Base-by-base conservation (phyloP, 176 grass and related monocot species). In the Tillandsia leiboldiana region DNA sequence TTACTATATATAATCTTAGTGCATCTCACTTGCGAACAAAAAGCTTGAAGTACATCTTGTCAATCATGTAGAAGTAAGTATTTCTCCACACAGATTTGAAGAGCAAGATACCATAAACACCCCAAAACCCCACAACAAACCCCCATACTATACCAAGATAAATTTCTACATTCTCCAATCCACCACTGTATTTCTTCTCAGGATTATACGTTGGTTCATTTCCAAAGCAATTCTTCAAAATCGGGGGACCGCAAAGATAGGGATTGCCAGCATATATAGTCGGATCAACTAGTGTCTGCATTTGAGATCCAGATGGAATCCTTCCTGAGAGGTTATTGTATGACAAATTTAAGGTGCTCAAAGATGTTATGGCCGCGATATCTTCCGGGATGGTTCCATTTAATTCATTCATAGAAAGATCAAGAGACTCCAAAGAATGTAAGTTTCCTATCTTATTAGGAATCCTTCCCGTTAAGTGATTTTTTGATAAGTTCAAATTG, bases 241-340 rank as follows among this genome's bases (percentile, higher is more conserved):
- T 54, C 0, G 73, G 74, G 9, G 27, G 61, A 0, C 84, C 84
- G 12, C 81, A 87, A 0, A 86, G 69, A 2, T 67, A 54, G 0
- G 0, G 0, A 7, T 91, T 91, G 9, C 81, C 74, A 10, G 12
- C 20, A 10, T 87, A 91, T 11, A 78, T 70, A 0, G 51, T 64
- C 0, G 81, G 51, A 5, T 84, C 49, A 50, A 51, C 51, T 0
- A 91, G 52, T 0, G 83, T 91, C 12, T 84, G 75, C 9, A 91
- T 70, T 26, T 90, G 87, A 0, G 9, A 0, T 13, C 83, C 73
- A 12, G 27, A 15, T 5, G 80, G 83, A 5, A 90, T 78, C 51
- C 3, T 64, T 49, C 83, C 83, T 0, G 58, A 48, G 1, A 86
- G 17, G 59, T 77, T 83, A 8, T 90, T 86, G 8, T 80, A 71